Evolutionary conservation across 2,329 filamentous ascomycete species (phyloP), one percentile per base, ranked within the genome.

Genomic region (Alternaria infectoria): DNA sequence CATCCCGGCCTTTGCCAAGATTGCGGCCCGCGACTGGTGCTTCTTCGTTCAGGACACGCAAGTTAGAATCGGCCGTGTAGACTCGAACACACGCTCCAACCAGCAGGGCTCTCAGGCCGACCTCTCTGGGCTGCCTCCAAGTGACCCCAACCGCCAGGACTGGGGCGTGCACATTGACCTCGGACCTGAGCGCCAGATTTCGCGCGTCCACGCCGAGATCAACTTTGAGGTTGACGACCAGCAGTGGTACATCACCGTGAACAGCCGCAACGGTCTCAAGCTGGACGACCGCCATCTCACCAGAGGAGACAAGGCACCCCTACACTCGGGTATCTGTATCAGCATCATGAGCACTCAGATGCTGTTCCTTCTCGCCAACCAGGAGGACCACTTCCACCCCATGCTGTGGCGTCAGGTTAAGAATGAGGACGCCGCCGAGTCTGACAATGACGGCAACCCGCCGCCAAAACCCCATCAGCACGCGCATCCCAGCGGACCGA

Each of bases 311-410:
- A 86, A 88, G 36, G 86, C 88, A 32, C 83, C 88, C 28, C 86
- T 99, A 25, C 88, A 89, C 45, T 97, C 94, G 73, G 96, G 96
- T 61, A 90, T 95, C 77, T 93, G 98, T 46, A 90, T 99, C 61
- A 93, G 97, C 75, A 92, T 98, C 75, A 91, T 91, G 72, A 92
- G 92, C 57, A 92, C 96, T 1, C 95, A 99, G 83, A 99, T 99
- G 96, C 95, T 98, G 85, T 99, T 99, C 80, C 93, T 97, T 51
- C 88, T 97, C n/a, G 95, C 96, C 0, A 89, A 88, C 23, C 90
- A 92, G 59, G 87, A 88, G 23, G 85, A 93, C 25, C 85, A 87
- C 50, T 89, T 96, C 64, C 88, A 91, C 74, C 86, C 86, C 21
- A 87, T 83, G 72, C 93, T 91, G 75, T 86, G 92, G 87, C 75